Evolutionary conservation across 768 basidiomycete species (phyloP), one percentile per base, ranked within the genome.

Genomic region (Asterophora lycoperdoides): DNA sequence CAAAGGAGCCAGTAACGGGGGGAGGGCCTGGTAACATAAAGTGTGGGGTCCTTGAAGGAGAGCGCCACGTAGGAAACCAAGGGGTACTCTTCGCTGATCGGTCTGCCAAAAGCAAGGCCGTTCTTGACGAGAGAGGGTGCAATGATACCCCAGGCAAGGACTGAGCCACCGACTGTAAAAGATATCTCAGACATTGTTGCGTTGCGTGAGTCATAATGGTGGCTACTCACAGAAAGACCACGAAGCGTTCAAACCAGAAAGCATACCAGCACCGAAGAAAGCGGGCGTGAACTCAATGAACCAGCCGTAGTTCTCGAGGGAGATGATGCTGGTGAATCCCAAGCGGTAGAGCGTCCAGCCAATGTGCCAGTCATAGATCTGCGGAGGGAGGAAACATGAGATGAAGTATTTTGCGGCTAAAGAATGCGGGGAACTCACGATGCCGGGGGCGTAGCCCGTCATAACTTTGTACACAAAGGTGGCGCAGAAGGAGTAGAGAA

Each of bases 321-420:
- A 66, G 52, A 84, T 82, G 60, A 81, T 80, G 54, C 73, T 72
- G 8, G 73, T 77, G 68, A 78, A 81, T 14, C 79, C 81, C 19
- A 81, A 55, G 36, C 77, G 70, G 61, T 72, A 80, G 19, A 81
- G 67, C 13, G 77, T 76, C 76, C 80, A 83, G 48, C 79, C 80
- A 44, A 80, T 71, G 54, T 83, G 81, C 81, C 80, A 83, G 57
- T 83, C 81, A 56, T 73, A 81, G 14, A 77, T 59, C 75, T 77
- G 46, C 6, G 23, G 23, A 6, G 23, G 23, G 3, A 23, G 3
- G 23, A 23, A 23, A 23, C 23, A 23, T 23, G 23, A 23, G 23
- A 23, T 23, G 23, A 23, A 23, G 6, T 23, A 3, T 23, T 23
- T 3, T 23, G 23, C 23, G 23, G n/a, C n/a, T n/a, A 23, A 23